Evolutionary conservation across 2,329 filamentous ascomycete species (phyloP), one percentile per base, ranked within the genome.

Genomic region (Huntiella bhutanensis): DNA sequence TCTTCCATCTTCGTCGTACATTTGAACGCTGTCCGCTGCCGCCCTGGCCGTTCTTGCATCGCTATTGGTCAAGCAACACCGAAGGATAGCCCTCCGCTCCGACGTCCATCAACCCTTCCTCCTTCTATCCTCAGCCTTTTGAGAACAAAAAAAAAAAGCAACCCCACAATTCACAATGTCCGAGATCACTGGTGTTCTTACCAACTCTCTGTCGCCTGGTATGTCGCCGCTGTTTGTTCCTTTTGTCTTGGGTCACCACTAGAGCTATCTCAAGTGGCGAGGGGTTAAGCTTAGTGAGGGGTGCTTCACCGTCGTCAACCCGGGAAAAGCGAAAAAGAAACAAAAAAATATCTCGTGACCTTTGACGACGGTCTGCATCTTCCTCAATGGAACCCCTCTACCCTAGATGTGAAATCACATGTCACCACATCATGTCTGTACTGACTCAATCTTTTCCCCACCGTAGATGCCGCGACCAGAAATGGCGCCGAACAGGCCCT

Each of bases 121-220:
- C 35, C 32, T 17, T 36, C 40, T 37, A 46, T 28, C 45, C 22
- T 28, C 22, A 28, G 22, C 22, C 22, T 28, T 28, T 10, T 28
- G 8, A 47, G 47, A 44, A 46, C 28, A 47, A 16, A 41, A 41
- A 22, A 32, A 49, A 33, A 38, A 54, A 56, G 17, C 17, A 57
- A 59, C 58, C 70, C 60, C 64, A 28, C 22, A 28, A 28, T 85
- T 75, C 72, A 73, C 71, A 65, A 73, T 69, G 70, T 68, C 92
- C 82, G 85, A 96, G 70, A 92, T 96, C 71, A 93, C 88, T 71
- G 81, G 86, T 69, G 88, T 98, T 70, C 82, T 98, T 71, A 78
- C 85, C 67, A 88, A 87, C 71, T 96, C 91, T 64, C 78, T 96
- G 68, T 92, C 87, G 61, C 74, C 87, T 61, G 88, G 91, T 96